These are phyloP conservation scores for Trichoderma breve DNA, from an alignment of 2,329 filamentous ascomycete genomes.

Conservation along the genomic window DNA sequence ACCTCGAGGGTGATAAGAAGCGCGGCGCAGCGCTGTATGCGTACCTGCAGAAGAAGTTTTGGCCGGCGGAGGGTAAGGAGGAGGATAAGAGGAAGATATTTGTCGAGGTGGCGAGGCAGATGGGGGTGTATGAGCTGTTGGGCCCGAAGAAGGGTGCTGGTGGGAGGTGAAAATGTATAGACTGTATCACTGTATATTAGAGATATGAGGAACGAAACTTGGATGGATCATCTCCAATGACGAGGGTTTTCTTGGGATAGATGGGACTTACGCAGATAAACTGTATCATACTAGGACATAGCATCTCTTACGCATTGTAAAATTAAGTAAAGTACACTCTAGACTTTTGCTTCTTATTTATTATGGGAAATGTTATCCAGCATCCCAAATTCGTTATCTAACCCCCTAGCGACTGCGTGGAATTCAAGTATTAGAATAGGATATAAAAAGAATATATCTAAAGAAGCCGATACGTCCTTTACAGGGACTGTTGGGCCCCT, in stretches of 20 bases:
- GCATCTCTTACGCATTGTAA: not conserved
- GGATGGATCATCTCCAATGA: not conserved
- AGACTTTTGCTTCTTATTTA: not conserved
- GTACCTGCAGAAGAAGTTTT: constrained; percentile 41
- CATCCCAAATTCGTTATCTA: no score
- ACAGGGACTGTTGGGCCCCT: no score
- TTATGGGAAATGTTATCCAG: no score
- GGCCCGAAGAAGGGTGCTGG: constrained; percentile 19
- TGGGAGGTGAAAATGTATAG: not conserved
- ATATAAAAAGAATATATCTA: no score
- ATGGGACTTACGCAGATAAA: not conserved
- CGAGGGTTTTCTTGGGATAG: not conserved
- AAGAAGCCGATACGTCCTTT: no score
- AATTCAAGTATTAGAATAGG: no score
- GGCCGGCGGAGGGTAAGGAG: constrained; percentile 31
- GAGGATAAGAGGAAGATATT: constrained; percentile 30
- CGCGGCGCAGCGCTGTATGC: constrained; percentile 42
- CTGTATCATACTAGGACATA: constrained; percentile 6
- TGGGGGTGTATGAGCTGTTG: constrained; percentile 43
- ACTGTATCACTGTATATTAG: constrained; percentile 19
- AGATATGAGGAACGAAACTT: constrained; percentile 5
- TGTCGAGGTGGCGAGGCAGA: constrained; percentile 39
- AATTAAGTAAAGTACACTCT: not conserved
- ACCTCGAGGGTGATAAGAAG: constrained; percentile 34
- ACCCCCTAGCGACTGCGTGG: no score